Evolutionary conservation across 768 basidiomycete genomes (phyloP).

Genomic region (Tylopilus vinaceipallidus): DNA sequence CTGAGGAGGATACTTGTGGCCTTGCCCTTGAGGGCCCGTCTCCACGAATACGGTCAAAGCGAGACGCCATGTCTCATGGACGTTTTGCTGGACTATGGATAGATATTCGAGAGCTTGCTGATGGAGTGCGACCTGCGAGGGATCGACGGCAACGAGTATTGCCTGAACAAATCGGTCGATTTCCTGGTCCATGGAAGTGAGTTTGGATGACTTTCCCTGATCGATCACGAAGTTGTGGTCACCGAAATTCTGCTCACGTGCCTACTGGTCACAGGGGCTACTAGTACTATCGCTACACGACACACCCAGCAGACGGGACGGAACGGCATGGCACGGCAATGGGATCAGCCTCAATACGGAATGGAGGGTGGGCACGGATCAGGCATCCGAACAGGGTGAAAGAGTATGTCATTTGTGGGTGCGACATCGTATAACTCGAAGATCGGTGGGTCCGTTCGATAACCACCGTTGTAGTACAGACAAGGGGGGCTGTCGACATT

Average conservation of each 20-base stretch:
- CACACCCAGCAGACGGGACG: constrained; percentile 30
- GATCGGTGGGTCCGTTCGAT: too few relatives aligned
- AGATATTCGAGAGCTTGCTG: constrained; percentile 87
- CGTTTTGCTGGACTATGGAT: constrained; percentile 71
- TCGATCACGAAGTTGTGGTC: constrained; percentile 16
- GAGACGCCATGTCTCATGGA: constrained; percentile 75
- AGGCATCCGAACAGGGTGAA: constrained; percentile 17
- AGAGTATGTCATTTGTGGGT: constrained; percentile 1
- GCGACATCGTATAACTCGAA: constrained; percentile 18
- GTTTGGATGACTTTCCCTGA: constrained; percentile 12
- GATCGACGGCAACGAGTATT: constrained; percentile 85
- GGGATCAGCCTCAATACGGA: background rate
- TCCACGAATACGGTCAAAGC: constrained; percentile 75
- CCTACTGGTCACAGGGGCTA: constrained; percentile 22
- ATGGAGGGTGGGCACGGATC: background rate
- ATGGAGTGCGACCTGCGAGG: constrained; percentile 65
- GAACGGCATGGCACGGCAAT: constrained; percentile 9
- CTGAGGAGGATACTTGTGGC: constrained; percentile 64
- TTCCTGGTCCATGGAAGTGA: constrained; percentile 63
- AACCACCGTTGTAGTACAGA: background rate
- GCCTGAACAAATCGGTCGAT: constrained; percentile 79
- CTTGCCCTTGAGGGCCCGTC: constrained; percentile 50
- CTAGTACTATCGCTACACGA: constrained; percentile 35
- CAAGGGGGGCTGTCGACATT: too few relatives aligned
- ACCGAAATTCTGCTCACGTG: constrained; percentile 28